phyloP scores from a whole-genome alignment of 2,329 filamentous ascomycete genomes.

The Sarocladiaceae sp. region DNA sequence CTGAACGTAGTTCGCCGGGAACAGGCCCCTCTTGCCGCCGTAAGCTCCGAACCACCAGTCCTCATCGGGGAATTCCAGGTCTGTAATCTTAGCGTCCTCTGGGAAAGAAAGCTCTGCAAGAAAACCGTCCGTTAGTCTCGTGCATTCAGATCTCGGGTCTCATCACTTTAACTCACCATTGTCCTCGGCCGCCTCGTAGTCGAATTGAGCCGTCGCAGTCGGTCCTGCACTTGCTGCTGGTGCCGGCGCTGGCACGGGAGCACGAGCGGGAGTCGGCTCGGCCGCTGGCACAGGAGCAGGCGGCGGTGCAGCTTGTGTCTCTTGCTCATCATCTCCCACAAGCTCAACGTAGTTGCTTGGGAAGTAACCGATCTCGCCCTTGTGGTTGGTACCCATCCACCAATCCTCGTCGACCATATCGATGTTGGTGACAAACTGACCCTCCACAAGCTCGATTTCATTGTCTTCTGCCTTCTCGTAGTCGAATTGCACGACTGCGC shows the following conservation, averaged over 20 bases:
- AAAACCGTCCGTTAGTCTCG: conserved; percentile 21
- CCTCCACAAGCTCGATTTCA: conserved; percentile 86
- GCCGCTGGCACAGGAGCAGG: conserved; percentile 21
- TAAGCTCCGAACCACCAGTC: conserved; percentile 98
- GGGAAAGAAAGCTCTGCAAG: conserved; percentile 70
- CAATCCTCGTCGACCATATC: conserved; percentile 98
- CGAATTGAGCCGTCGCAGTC: conserved; percentile 83
- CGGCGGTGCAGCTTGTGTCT: conserved; percentile 25
- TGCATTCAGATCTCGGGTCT: no score
- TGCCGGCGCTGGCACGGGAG: conserved; percentile 30
- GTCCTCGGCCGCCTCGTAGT: conserved; percentile 96
- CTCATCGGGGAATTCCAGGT: conserved; percentile 92
- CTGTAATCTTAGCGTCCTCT: conserved; percentile 77
- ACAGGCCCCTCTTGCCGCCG: conserved; percentile 74
- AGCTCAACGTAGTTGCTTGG: conserved; percentile 96
- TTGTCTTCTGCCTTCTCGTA: conserved; percentile 98
- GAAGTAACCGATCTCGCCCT: conserved; percentile 85
- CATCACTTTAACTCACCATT: conserved; percentile 59
- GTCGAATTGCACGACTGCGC: conserved; percentile 83
- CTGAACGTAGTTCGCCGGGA: conserved; percentile 71
- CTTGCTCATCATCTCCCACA: conserved; percentile 54
- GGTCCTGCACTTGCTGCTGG: conserved; percentile 43
- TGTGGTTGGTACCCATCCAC: conserved; percentile 92
- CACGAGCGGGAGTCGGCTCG: conserved; percentile 27
- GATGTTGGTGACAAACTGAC: conserved; percentile 84